Evolutionary conservation across 208 protist genomes (phyloP), one percentile per base, ranked within the genome.

Genomic region (Acanthamoeba triangularis): DNA sequence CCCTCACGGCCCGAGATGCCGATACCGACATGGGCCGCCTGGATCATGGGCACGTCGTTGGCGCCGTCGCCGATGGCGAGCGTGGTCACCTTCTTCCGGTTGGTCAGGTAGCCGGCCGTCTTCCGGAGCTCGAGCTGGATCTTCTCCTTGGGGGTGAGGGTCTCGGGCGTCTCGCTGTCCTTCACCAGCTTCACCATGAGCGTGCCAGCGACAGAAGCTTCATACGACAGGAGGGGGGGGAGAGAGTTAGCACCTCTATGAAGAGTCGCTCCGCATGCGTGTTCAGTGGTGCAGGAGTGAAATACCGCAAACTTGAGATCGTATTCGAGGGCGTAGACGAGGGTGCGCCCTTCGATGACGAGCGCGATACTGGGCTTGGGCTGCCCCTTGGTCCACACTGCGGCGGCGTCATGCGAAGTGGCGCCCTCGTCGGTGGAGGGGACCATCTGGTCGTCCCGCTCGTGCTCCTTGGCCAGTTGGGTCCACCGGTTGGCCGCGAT

Each of bases 11-110:
- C 98, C 80, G 76, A 95, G 63, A 99, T 98, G 85, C 98, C 98
- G 8, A 99, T 95, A 90, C 98, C 98, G 18, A 98, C 93, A 61
- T 98, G 96, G 23, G 98, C 97, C 25, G 94, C 92, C 76, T 94
- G 97, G 67, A 98, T 98, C 97, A 98, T 98, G 74, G 90, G 93
- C n/a, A 98, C 97, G 84, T 98, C 97, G 95, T 98, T 98, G 41
- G 97, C 97, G 18, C 97, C 97, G 76, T 98, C 97, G 56, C 97
- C 97, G 30, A 98, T 97, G 44, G 97, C 96, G 20, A 98, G 97
- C 10, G 96, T 97, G 23, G 94, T 63, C 16, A 84, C 65, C 90
- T 94, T 94, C 54, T 54, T 82, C 8, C 78, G 37, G 67, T 72
- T 91, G 72, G 54, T 84, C 56, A 65, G 33, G 49, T 87, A 87